Base-by-base conservation (phyloP, 768 basidiomycete genomes). In the Mycena latifolia region DNA sequence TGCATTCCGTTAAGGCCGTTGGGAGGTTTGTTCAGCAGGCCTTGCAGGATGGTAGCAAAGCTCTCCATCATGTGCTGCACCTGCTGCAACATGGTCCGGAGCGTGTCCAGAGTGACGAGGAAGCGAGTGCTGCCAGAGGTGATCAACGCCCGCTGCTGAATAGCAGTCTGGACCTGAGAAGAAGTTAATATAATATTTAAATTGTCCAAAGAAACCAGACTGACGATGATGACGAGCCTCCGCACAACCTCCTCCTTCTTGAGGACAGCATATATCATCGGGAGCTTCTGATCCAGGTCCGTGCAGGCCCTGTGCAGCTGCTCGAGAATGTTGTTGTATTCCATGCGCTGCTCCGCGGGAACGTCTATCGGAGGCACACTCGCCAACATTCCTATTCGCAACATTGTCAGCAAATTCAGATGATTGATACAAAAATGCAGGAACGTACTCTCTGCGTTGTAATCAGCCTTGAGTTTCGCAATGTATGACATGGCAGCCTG, bases 181-280 rank as follows among this genome's bases (percentile, higher is more conserved):
- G 20, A 14, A 1, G 41, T 65, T 41, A 61, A 24, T 31, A 37
- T n/a, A 18, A 14, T 39, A 17, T 33, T 33, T 39, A 35, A 35
- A 7, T 35, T 6, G 14, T 35, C 6, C 14, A 35, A 35, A 14
- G 33, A 6, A 14, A 35, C 14, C 33, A 9, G 11, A 78, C 89
- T 64, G 70, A 92, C 91, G 57, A 90, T 88, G 15, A 79, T 74
- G 37, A 89, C 78, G 31, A 86, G 74, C 75, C 78, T 86, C 72
- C 80, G 84, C 54, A 91, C 78, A 47, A 77, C 43, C 0, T 84
- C 85, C 15, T 88, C 86, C 43, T 78, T 79, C 72, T 83, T 85
- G 51, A 86, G 70, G 47, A 88, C 74, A 24, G 81, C 71, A 56
- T 78, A 76, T 66, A 84, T 81, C 77, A 86, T 76, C 3, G 80